Percentiles rank a stretch among this genome's conserved stretches.
phyloP scores from a whole-genome alignment of 2,329 filamentous ascomycete genomes.

The Fusarium papillatum region DNA sequence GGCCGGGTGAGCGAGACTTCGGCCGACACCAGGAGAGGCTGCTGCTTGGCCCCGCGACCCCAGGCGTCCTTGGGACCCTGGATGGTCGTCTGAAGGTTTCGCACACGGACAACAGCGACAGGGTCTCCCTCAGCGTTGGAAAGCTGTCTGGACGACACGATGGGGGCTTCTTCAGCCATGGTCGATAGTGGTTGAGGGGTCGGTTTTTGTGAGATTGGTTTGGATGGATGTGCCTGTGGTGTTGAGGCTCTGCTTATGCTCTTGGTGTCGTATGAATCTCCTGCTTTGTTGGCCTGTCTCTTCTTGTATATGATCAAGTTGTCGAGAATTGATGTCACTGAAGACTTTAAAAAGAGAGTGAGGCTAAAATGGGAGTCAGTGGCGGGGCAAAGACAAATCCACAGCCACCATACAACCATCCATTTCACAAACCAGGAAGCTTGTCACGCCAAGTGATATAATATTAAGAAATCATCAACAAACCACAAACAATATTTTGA shows the following conservation, averaged over 20 bases:
- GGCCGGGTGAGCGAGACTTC: conserved; percentile 67
- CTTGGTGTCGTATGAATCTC: background rate
- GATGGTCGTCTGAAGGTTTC: conserved; percentile 71
- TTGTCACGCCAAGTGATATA: background rate
- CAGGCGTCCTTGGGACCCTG: conserved; percentile 76
- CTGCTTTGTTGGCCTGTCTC: background rate
- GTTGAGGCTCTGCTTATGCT: no score
- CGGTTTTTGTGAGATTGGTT: background rate
- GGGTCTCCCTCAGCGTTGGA: conserved; percentile 43
- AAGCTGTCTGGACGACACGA: conserved; percentile 43
- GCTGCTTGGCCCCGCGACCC: conserved; percentile 70
- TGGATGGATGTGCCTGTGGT: background rate
- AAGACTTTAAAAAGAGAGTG: conserved; percentile 12
- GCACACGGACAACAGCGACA: conserved; percentile 68
- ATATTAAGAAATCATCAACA: background rate
- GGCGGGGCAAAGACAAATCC: conserved; percentile 29
- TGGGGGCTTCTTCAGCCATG: conserved; percentile 36
- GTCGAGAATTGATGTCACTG: conserved; percentile 25
- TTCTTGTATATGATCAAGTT: background rate
- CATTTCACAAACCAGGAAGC: background rate
- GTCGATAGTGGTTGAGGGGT: background rate
- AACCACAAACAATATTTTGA: background rate
- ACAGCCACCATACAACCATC: background rate
- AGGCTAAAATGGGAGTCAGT: conserved; percentile 27
- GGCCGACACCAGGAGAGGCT: conserved; percentile 74